Conservation (phyloP, 805 yeast genomes). For the Kurtzmaniella fragi region DNA sequence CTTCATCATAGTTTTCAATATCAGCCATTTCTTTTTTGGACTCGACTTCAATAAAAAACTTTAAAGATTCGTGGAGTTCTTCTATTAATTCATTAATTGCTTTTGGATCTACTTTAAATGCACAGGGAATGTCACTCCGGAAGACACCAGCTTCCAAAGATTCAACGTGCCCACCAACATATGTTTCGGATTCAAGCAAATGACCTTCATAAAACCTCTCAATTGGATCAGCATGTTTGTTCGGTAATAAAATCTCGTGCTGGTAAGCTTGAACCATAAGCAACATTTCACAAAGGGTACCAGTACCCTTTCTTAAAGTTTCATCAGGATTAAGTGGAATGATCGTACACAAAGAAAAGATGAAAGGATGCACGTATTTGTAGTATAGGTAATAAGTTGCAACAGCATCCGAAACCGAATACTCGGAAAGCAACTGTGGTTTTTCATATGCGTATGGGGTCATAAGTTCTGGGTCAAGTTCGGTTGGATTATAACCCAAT, state of each 20-base stretch:
- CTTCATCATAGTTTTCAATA: slow-evolving; percentile 74
- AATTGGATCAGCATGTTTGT: slow-evolving; percentile 89
- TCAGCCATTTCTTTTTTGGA: slow-evolving; percentile 67
- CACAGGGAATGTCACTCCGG: slow-evolving; percentile 74
- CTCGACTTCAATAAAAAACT: slow-evolving; percentile 82
- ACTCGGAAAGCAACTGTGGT: slow-evolving; percentile 90
- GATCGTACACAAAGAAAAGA: slow-evolving; percentile 91
- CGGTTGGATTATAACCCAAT: slow-evolving; percentile 93
- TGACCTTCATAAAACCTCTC: slow-evolving; percentile 95
- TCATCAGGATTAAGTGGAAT: slow-evolving; percentile 97
- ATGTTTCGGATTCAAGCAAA: slow-evolving; percentile 88
- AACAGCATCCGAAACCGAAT: slow-evolving; percentile 98
- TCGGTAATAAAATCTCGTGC: slow-evolving; percentile 74
- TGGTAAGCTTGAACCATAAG: slow-evolving; percentile 94
- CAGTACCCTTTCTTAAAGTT: slow-evolving; percentile 93
- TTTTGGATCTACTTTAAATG: slow-evolving; percentile 74
- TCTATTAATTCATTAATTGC: slow-evolving; percentile 75
- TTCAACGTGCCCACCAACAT: slow-evolving; percentile 98
- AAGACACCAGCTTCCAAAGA: slow-evolving; percentile 97
- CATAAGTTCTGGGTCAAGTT: slow-evolving; percentile 96
- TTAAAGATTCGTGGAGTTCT: slow-evolving; percentile 71
- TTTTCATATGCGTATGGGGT: slow-evolving; percentile 94
- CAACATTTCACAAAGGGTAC: slow-evolving; percentile 97
- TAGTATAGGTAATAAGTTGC: slow-evolving; percentile 94
- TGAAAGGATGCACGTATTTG: slow-evolving; percentile 96